Evolutionary conservation across 2,329 filamentous ascomycete genomes (phyloP), one percentile per base, ranked within the genome.

Genomic region (Ascochyta pisi): DNA sequence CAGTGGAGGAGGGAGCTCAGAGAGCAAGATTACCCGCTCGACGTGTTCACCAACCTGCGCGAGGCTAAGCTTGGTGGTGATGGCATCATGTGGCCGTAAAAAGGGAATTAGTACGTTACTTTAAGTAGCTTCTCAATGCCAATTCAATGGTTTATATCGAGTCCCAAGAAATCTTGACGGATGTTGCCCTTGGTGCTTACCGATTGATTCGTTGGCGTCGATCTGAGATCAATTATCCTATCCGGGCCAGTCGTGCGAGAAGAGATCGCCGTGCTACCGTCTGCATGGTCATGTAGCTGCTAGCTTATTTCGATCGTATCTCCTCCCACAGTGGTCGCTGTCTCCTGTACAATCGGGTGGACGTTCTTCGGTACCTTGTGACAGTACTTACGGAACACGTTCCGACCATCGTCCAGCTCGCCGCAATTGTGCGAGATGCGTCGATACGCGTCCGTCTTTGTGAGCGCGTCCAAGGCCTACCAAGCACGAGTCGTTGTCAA

Each of bases 41-140:
- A 75, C 58, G 58, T 76, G 15, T 74, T 65, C 39, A 74, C 73
- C 1, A 68, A 75, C 57, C 37, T 70, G 62, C 61, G 52, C 10
- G 50, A 61, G 22, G 47, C 47, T 24, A 65, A 63, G 47, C 42
- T 70, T 37, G 44, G 59, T 23, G 61, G 50, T 22, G 57, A 63
- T 41, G 66, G 63, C 13, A 61, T 70, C 22, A 71, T 73, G 68
- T 69, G 60, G 63, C 64, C 66, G 19, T 68, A 60, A 47, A 50
- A 29, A 24, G 37, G 38, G 24, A 38, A 16, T 34, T 33, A 44
- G 26, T 23, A 13, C 29, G 29, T 31, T 48, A 43, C 42, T 38
- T 24, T 27, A 26, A 41, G 19, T 51, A 43, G 47, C 6, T 10
- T 31, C 31, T 39, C 13, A 9, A 23, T 38, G 33, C 29, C 10